Base-by-base conservation (phyloP, 1,284 basidiomycete genomes). In the Melampsora allii-populina region DNA sequence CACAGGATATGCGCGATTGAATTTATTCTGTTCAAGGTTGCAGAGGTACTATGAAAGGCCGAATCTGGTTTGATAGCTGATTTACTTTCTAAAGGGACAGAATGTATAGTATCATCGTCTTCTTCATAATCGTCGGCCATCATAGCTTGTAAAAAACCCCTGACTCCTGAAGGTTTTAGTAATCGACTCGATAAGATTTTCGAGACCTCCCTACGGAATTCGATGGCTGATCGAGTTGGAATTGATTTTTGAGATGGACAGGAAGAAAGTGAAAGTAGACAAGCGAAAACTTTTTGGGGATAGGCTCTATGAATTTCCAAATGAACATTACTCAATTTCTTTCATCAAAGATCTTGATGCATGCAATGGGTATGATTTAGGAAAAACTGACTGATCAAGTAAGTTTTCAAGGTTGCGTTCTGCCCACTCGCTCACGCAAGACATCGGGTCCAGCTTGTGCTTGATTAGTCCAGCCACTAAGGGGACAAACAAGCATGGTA, bases 81-180 rank as follows among this genome's bases (percentile, higher is more conserved):
- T 45, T 21, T 24, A 27, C 3, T 46, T 65, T n/a, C 21, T 29
- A 17, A 58, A 53, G 48, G 21, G 12, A 17, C 21, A 19, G 48
- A 21, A 21, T 14, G 19, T 59, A 14, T 21, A 21, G 21, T n/a
- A 39, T 59, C 29, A 21, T 67, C 66, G 5, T 67, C 66, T 42
- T 67, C 66, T 31, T 59, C 17, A 42, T 67, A 67, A 45, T 69
- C 45, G 14, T 69, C 39, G 39, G 14, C 33, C 56, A 68, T 60
- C 14, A 68, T 27, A 19, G 68, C 36, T 63, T 71, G 68, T 17
- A 71, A 21, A 14, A 71, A 61, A 6, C 60, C 68, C 9, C 42
- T 63, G 1, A 64, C n/a, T 7, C 60, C 68, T 14, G 39, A 50
- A 10, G 68, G 48, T 2, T 48, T 17, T 7, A 64, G 48, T 27